phyloP scores from a whole-genome alignment of 345 rosid species.

The Hypericum perforatum region DNA sequence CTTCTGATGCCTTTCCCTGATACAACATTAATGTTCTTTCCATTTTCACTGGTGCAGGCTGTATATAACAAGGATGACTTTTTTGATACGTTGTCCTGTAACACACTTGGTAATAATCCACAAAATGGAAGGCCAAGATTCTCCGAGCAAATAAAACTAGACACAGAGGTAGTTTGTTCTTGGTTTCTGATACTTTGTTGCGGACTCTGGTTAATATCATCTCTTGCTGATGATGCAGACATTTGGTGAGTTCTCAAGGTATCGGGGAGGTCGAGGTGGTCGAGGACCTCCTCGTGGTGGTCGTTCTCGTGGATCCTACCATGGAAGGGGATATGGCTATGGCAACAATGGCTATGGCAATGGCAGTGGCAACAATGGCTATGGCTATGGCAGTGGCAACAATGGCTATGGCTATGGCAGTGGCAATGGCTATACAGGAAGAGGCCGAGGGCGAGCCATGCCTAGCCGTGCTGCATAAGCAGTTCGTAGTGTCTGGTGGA shows the following conservation, averaged over 20 bases:
- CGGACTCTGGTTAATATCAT: background rate
- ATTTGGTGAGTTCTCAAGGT: constrained; percentile 13
- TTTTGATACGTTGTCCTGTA: constrained; percentile 28
- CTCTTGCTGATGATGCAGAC: constrained; percentile 13
- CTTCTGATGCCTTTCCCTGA: too few species aligned
- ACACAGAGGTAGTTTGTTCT: constrained; percentile 19
- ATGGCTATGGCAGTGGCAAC: too few species aligned
- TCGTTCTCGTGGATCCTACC: constrained; percentile 6
- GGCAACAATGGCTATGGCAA: background rate
- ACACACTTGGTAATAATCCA: constrained; percentile 9
- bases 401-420: too few species aligned
- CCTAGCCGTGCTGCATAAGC: too few species aligned
- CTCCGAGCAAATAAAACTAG: constrained; percentile 20
- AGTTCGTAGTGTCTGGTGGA: too few species aligned
- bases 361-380: too few species aligned
- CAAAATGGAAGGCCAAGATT: constrained; percentile 14
- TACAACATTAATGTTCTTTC: background rate
- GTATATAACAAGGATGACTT: constrained; percentile 33
- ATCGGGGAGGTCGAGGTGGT: constrained; percentile 17
- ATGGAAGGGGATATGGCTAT: constrained; percentile 17
- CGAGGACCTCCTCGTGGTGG: constrained; percentile 10
- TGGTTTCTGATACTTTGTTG: background rate
- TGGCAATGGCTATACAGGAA: too few species aligned
- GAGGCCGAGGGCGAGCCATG: too few species aligned
- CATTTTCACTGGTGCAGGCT: constrained; percentile 14